Percentiles rank a stretch among this genome's conserved stretches.
Evolutionary conservation across 306 rosid genomes (phyloP).

Genomic region (Sindora glabra): DNA sequence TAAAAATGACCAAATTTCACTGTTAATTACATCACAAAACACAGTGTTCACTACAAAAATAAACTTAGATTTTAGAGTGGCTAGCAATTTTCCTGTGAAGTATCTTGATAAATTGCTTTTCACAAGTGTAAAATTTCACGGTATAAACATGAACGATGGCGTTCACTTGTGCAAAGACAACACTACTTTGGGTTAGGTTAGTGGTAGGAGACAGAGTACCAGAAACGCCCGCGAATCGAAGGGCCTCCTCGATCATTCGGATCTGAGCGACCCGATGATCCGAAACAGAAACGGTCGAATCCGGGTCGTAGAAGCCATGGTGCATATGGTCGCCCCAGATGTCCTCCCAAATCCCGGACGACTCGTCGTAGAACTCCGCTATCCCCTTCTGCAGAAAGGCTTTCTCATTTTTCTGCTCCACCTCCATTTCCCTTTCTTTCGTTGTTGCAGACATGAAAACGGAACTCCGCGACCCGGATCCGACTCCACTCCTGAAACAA

Average conservation of each 20-base stretch:
- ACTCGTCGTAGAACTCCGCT: constrained; percentile 85
- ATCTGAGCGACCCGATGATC: constrained; percentile 82
- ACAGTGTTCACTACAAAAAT: too few relatives aligned
- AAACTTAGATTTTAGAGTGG: too few relatives aligned
- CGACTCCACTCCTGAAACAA: too few relatives aligned
- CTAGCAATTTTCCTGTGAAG: too few relatives aligned
- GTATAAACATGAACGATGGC: background rate
- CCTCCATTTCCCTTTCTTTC: background rate
- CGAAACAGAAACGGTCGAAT: constrained; percentile 37
- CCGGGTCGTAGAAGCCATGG: constrained; percentile 71
- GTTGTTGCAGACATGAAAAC: background rate
- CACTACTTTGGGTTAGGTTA: background rate
- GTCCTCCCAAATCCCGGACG: constrained; percentile 69
- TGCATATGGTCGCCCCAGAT: constrained; percentile 98
- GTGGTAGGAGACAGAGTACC: background rate
- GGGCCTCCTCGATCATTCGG: constrained; percentile 79
- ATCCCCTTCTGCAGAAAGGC: constrained; percentile 48
- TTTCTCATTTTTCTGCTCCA: background rate
- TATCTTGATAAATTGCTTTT: too few relatives aligned
- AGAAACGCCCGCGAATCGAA: constrained; percentile 47
- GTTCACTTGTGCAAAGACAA: background rate
- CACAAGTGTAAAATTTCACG: too few relatives aligned
- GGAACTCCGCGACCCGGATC: too few relatives aligned
- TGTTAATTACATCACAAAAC: too few relatives aligned
- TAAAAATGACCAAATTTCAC: too few relatives aligned